phyloP scores from a whole-genome alignment of 441 rosid genomes.

The Adansonia madagascariensis region DNA sequence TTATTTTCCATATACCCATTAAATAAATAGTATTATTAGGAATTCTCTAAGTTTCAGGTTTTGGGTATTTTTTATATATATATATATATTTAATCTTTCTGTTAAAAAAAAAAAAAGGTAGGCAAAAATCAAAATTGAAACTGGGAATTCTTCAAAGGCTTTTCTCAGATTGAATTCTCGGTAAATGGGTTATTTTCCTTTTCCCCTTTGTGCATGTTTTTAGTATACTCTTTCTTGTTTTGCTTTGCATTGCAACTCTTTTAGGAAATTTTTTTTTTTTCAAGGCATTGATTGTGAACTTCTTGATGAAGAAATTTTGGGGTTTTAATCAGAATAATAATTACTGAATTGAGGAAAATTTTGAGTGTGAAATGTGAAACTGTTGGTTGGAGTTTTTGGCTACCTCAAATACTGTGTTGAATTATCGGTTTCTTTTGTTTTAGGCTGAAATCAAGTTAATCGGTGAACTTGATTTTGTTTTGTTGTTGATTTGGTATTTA shows the following conservation, averaged over 20 bases:
- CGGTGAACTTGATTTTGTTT: constrained; percentile 12
- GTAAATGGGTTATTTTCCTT: constrained; percentile 33
- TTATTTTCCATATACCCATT: background rate
- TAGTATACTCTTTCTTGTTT: constrained; percentile 15
- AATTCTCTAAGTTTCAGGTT: constrained; percentile 21
- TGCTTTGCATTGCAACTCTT: constrained; percentile 15
- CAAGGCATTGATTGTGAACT: constrained; percentile 8
- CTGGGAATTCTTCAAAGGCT: constrained; percentile 37
- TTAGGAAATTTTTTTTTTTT: background rate
- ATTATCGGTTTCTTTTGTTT: constrained; percentile 23
- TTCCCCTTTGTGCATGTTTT: background rate
- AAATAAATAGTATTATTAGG: constrained; percentile 7
- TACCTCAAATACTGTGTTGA: constrained; percentile 2
- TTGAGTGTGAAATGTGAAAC: constrained; percentile 14
- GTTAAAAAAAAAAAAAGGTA: constrained; percentile 21
- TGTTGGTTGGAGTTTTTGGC: constrained; percentile 10
- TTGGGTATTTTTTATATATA: background rate
- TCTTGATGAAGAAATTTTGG: constrained; percentile 20
- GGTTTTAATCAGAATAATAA: constrained; percentile 29
- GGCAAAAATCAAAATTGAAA: constrained; percentile 27
- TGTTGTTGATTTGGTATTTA: constrained; percentile 3
- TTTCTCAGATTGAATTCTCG: constrained; percentile 34
- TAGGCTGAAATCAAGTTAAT: constrained; percentile 21
- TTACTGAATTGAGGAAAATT: constrained; percentile 27
- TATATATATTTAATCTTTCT: background rate